Conservation (phyloP, 2,329 filamentous ascomycete species). For the Pseudocercospora macadamiae region DNA sequence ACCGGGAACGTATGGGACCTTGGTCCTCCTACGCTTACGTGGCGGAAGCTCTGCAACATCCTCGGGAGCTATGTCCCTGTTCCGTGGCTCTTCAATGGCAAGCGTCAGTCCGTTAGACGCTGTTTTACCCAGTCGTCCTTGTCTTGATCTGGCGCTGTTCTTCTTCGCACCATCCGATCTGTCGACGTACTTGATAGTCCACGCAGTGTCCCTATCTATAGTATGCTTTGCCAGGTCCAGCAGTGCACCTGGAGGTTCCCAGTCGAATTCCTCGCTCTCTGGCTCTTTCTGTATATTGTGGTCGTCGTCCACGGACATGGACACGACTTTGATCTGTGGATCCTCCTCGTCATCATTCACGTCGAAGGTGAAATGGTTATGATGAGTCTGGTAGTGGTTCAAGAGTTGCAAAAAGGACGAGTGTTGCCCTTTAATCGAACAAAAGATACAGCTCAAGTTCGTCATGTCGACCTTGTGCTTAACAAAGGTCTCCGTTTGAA, state of each 20-base stretch:
- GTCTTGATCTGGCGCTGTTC: neutral
- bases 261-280: constrained; percentile 30
- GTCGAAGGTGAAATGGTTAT: constrained; percentile 41
- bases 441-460: constrained; percentile 33
- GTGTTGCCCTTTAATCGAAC: constrained; percentile 23
- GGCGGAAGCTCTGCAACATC: constrained; percentile 28
- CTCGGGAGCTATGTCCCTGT: constrained; percentile 17
- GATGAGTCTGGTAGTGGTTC: constrained; percentile 40
- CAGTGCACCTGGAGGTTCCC: constrained; percentile 38
- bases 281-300: constrained; percentile 18
- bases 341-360: constrained; percentile 24
- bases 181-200: constrained; percentile 3
- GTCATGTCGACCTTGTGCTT: constrained; percentile 12
- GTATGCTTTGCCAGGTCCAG: constrained; percentile 43
- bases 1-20: constrained; percentile 42
- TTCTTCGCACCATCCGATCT: neutral
- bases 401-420: constrained; percentile 36
- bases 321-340: constrained; percentile 14
- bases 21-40: constrained; percentile 34
- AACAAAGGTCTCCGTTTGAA: constrained; percentile 14
- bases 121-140: neutral
- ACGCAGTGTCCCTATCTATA: constrained; percentile 37
- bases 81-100: constrained; percentile 9
- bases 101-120: neutral
- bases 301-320: constrained; percentile 21